phyloP scores from a whole-genome alignment of 129 eudicot genomes.

The Helichrysum umbraculigerum region DNA sequence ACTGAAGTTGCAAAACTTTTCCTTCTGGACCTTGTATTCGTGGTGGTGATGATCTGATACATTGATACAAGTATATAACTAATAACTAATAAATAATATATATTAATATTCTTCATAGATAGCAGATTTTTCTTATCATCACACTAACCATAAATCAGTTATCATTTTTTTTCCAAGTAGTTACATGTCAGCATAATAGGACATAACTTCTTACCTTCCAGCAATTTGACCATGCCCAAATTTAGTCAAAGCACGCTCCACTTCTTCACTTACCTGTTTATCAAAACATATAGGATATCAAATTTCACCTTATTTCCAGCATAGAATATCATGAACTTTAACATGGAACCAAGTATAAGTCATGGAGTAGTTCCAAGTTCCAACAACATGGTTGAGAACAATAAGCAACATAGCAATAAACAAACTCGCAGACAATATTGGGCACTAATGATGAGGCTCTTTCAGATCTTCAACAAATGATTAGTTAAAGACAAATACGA shows the following conservation, averaged over 20 bases:
- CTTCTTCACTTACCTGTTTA: slow-evolving; percentile 9
- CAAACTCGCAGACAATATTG: neutral
- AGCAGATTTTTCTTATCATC: neutral
- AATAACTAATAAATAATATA: no score
- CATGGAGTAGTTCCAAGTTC: neutral
- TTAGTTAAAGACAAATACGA: neutral
- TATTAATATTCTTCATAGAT: neutral
- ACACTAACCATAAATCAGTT: neutral
- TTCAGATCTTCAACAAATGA: neutral
- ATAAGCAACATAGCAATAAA: neutral
- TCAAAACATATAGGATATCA: neutral
- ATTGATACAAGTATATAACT: neutral
- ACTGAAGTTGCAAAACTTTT: neutral
- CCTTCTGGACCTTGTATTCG: slow-evolving; percentile 6
- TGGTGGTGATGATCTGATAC: neutral
- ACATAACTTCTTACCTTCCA: neutral
- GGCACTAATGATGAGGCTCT: neutral
- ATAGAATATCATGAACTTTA: neutral
- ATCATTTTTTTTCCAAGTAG: neutral
- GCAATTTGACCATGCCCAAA: neutral
- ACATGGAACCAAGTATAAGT: neutral
- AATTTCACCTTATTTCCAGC: neutral
- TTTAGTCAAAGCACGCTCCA: slow-evolving; percentile 3
- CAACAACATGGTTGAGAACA: neutral
- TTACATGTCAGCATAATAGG: neutral